phyloP scores from a whole-genome alignment of 768 basidiomycete species.

The Myochromella boudieri region DNA sequence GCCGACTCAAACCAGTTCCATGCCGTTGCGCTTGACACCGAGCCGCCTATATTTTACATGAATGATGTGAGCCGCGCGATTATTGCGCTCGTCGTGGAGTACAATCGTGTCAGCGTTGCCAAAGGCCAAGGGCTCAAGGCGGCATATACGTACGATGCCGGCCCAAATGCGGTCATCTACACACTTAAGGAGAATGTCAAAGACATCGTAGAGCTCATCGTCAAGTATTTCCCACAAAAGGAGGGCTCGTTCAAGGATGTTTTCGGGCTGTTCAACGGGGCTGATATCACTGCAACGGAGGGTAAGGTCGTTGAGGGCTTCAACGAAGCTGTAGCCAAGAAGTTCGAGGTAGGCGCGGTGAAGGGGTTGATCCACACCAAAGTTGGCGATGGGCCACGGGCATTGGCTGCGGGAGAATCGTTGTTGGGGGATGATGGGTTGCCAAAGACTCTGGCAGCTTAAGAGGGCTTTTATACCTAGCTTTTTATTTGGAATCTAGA shows the following conservation, averaged over 20 bases:
- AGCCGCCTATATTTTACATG: conserved; percentile 99
- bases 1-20: conserved; percentile 99
- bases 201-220: conserved; percentile 74
- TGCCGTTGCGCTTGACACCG: conserved; percentile 94
- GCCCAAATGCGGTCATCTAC: conserved; percentile 98
- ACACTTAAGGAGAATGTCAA: conserved; percentile 73
- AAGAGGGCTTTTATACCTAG: no score
- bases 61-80: conserved; percentile 97
- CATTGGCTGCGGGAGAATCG: conserved; percentile 58
- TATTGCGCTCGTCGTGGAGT: conserved; percentile 86
- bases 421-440: conserved; percentile 69
- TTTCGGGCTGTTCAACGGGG: conserved; percentile 56
- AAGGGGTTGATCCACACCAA: conserved; percentile 89
- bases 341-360: conserved; percentile 74
- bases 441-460: conserved; percentile 51
- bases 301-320: conserved; percentile 69
- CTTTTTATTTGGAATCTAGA: neutral
- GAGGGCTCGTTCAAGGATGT: conserved; percentile 71
- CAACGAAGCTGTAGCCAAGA: conserved; percentile 74
- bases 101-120: conserved; percentile 78
- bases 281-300: conserved; percentile 32
- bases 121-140: conserved; percentile 64
- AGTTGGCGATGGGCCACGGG: conserved; percentile 89
- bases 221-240: conserved; percentile 86
- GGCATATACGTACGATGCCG: conserved; percentile 99